phyloP scores from a whole-genome alignment of 352 stramenopile species.

The Globisporangium radiosum region DNA sequence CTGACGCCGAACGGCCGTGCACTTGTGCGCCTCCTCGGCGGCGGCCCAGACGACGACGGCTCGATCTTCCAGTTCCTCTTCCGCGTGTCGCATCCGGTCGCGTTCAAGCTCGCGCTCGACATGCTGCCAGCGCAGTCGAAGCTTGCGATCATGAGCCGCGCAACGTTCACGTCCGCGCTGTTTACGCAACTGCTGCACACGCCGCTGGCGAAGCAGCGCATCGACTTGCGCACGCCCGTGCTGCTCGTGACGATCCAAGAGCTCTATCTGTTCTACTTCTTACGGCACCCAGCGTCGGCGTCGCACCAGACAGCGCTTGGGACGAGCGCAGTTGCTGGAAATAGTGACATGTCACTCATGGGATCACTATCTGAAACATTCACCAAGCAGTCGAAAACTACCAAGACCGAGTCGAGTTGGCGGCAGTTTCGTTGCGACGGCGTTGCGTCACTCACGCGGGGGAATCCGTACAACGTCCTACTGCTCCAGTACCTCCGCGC shows the following conservation, averaged over 20 bases:
- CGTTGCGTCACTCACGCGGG: conserved; percentile 48
- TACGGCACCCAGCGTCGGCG: conserved; percentile 67
- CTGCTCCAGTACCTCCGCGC: conserved; percentile 72
- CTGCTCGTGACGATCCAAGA: conserved; percentile 81
- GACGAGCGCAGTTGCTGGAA: neutral
- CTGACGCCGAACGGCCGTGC: conserved; percentile 46
- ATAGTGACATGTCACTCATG: conserved; percentile 27
- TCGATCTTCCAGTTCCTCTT: conserved; percentile 83
- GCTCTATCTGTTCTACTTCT: conserved; percentile 82
- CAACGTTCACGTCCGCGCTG: conserved; percentile 52
- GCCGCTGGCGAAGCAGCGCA: conserved; percentile 64
- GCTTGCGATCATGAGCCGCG: conserved; percentile 61
- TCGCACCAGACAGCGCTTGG: conserved; percentile 48
- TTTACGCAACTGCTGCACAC: conserved; percentile 85
- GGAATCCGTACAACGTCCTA: conserved; percentile 83
- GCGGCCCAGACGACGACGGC: conserved; percentile 51
- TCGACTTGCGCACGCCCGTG: conserved; percentile 70
- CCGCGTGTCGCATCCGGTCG: conserved; percentile 60
- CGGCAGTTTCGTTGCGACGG: conserved; percentile 65
- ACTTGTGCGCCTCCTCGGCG: conserved; percentile 51
- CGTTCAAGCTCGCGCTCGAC: conserved; percentile 77
- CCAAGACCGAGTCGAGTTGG: conserved; percentile 58
- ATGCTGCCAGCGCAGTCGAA: conserved; percentile 80
- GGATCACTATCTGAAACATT: conserved; percentile 47
- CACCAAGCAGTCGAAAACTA: conserved; percentile 26